Conservation (phyloP, 2,329 filamentous ascomycete species). For the Cercospora sojina region DNA sequence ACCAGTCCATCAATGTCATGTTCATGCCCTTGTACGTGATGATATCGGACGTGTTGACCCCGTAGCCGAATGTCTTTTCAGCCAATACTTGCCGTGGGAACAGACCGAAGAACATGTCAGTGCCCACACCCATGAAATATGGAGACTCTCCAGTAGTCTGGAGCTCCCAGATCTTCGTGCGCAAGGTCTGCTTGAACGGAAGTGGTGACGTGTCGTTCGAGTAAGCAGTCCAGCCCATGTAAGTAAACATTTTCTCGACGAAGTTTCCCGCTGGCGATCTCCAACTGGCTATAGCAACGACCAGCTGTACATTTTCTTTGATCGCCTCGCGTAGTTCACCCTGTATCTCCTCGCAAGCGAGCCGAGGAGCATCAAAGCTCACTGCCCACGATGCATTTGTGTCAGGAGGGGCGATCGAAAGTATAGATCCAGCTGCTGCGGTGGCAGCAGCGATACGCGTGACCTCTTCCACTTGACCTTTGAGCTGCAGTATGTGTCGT, state of each 20-base stretch:
- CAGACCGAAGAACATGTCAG: constrained; percentile 4
- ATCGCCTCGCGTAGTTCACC: background rate
- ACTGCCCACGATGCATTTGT: constrained; percentile 16
- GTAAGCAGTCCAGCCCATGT: constrained; percentile 15
- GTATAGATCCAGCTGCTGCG: constrained; percentile 10
- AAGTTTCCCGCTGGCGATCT: background rate
- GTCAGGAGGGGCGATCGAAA: constrained; percentile 12
- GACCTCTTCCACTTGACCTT: constrained; percentile 5
- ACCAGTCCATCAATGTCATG: constrained; percentile 12
- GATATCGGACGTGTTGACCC: background rate
- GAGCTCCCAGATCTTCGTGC: background rate
- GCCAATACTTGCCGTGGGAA: background rate
- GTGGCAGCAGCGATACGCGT: constrained; percentile 7
- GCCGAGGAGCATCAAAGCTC: constrained; percentile 2
- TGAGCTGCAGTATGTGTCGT: background rate
- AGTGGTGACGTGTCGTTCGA: background rate
- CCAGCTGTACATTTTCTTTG: constrained; percentile 6
- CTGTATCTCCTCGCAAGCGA: constrained; percentile 13
- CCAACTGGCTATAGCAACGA: background rate
- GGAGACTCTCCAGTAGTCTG: background rate
- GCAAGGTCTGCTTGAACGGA: background rate
- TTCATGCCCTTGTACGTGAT: background rate
- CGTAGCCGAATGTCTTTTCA: background rate
- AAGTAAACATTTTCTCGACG: constrained; percentile 14
- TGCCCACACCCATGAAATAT: background rate